Evolutionary conservation across 495 filamentous ascomycete species (phyloP).

Genomic region (Podospora pseudoanserina): DNA sequence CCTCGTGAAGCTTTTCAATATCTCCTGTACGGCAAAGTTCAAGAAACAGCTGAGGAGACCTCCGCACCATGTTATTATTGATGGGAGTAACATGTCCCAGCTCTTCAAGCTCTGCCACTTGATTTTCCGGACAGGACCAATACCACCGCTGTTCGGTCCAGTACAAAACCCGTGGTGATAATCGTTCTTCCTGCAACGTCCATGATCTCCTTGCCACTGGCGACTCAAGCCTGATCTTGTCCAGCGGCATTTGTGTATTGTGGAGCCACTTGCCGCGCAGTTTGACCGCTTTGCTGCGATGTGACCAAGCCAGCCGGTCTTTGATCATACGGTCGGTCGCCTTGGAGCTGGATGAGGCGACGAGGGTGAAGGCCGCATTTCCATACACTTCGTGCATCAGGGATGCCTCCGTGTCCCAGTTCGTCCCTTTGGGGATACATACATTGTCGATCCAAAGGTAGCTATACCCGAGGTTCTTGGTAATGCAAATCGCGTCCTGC

Average conservation of each 20-base stretch:
- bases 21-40: conserved; percentile 29
- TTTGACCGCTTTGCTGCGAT: conserved; percentile 26
- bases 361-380: conserved; percentile 33
- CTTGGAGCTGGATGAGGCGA: conserved; percentile 31
- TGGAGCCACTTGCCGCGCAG: conserved; percentile 29
- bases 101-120: conserved; percentile 23
- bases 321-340: conserved; percentile 28
- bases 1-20: conserved; percentile 25
- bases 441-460: conserved; percentile 36
- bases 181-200: conserved; percentile 35
- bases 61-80: conserved; percentile 9
- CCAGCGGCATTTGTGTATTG: conserved; percentile 21
- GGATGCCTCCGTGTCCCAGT: conserved; percentile 33
- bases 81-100: conserved; percentile 2
- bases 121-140: conserved; percentile 33
- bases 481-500: conserved; percentile 29
- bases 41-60: conserved; percentile 29
- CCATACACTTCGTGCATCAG: conserved; percentile 36
- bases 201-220: conserved; percentile 30
- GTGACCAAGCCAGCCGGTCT: conserved; percentile 27
- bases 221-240: conserved; percentile 25
- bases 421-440: conserved; percentile 34
- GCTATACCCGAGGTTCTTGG: conserved; percentile 19
- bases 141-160: conserved; percentile 33
- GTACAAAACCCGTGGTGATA: conserved; percentile 33